These are phyloP conservation scores for Anisodus tanguticus DNA, from an alignment of 257 asterid genomes.

Conservation along the genomic window DNA sequence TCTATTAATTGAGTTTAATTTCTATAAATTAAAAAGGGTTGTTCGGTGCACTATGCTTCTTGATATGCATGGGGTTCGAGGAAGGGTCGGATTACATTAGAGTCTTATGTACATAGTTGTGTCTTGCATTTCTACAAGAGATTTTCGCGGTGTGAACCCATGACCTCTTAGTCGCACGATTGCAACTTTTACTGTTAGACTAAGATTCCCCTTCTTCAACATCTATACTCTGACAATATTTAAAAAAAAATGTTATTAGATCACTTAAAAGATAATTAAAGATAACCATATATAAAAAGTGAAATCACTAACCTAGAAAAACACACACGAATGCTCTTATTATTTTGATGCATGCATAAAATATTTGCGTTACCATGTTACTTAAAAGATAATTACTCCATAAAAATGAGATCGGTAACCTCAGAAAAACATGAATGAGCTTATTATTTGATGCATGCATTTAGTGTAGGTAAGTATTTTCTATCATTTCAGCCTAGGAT, in stretches of 20 bases:
- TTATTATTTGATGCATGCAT: background rate
- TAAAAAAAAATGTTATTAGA: background rate
- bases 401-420: background rate
- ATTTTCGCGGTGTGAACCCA: fast-evolving
- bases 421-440: background rate
- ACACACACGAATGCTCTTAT: no score
- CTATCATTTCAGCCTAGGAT: background rate
- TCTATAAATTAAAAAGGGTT: no score
- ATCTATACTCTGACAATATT: no score
- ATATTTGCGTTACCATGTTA: no score
- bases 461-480: background rate
- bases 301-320: no score
- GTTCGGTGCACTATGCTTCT: no score
- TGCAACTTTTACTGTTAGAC: background rate
- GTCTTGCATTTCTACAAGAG: background rate
- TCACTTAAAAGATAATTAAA: background rate
- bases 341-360: no score
- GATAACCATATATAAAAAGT: no score
- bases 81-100: fast-evolving
- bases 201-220: background rate
- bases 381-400: background rate
- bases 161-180: background rate
- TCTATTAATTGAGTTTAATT: no score
- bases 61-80: background rate
- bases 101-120: background rate